Base-by-base conservation (phyloP, 495 filamentous ascomycete genomes). In the Penicilliopsis zonata region DNA sequence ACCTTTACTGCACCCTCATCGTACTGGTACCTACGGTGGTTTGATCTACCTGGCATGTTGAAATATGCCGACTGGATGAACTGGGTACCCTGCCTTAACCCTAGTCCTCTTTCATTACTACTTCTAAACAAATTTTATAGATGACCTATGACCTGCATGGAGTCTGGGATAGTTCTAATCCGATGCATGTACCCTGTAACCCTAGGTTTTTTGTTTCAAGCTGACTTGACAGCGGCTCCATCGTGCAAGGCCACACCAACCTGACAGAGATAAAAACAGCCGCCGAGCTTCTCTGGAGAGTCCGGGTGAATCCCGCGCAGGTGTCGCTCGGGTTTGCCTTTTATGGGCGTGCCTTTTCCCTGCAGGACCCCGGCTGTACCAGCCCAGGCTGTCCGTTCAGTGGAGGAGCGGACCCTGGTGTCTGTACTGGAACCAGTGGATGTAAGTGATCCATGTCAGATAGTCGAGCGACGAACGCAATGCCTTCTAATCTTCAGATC, bases 71-170 rank as follows among this genome's bases (percentile, higher is more conserved):
- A 74, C 39, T 76, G 56, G 52, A 46, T 67, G 30, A 77, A 77
- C 34, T 0, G 76, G n/a, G n/a, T n/a, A n/a, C n/a, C n/a, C n/a
- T n/a, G n/a, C n/a, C n/a, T n/a, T n/a, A n/a, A n/a, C n/a, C n/a
- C n/a, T n/a, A n/a, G n/a, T n/a, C n/a, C n/a, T n/a, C n/a, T n/a
- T n/a, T n/a, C n/a, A n/a, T n/a, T n/a, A n/a, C n/a, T n/a, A n/a
- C n/a, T n/a, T n/a, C n/a, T n/a, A n/a, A n/a, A n/a, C n/a, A n/a
- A n/a, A n/a, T n/a, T n/a, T n/a, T n/a, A n/a, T n/a, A n/a, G 18
- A 79, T 79, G 72, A 47, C 44, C 2, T 76, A 75, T 35, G 66
- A 72, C 38, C 28, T 70, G 0, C 57, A 57, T 28, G 47, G 50
- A 1, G 34, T 42, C 0, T 57, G 51, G 55, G 52, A 60, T 30